A percentile compares a stretch with the other conserved stretches of the same genome.
phyloP scores from a whole-genome alignment of 2,329 filamentous ascomycete species.

The Dothideomycetes sp. region DNA sequence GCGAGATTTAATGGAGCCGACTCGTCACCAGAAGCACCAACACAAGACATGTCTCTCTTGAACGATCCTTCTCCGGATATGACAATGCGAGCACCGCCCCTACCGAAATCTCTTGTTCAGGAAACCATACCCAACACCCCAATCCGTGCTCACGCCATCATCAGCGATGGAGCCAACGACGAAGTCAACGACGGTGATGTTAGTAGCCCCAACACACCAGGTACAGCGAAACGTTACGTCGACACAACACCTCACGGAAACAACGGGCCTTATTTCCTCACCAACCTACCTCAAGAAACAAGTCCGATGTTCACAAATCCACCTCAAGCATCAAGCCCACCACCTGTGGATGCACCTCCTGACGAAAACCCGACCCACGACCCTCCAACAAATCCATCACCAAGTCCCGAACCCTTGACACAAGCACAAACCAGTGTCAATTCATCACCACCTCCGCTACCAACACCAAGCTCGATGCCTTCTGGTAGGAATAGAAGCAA shows the following conservation, averaged over 20 bases:
- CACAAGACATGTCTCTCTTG: not conserved
- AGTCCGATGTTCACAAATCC: not conserved
- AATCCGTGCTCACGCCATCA: not conserved
- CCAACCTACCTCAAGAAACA: not conserved
- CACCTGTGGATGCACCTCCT: too few relatives aligned
- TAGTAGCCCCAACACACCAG: constrained; percentile 5
- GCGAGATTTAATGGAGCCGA: not conserved
- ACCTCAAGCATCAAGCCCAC: too few relatives aligned
- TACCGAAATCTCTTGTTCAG: not conserved
- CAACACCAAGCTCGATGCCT: not conserved
- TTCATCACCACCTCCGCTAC: constrained; percentile 4
- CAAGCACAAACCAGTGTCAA: not conserved
- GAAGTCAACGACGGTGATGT: constrained; percentile 7
- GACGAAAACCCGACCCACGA: too few relatives aligned
- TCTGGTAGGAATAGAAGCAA: not conserved
- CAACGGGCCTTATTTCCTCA: constrained; percentile 3
- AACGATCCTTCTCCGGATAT: not conserved
- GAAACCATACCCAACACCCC: constrained; percentile 7
- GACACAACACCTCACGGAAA: not conserved
- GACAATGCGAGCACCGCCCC: not conserved
- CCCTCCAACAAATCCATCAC: too few relatives aligned
- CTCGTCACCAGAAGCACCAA: not conserved
- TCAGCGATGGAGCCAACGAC: not conserved
- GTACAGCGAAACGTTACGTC: not conserved
- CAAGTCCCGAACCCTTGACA: too few relatives aligned